Evolutionary conservation across 2,329 filamentous ascomycete genomes (phyloP).

Genomic region (Fusarium miscanthi): DNA sequence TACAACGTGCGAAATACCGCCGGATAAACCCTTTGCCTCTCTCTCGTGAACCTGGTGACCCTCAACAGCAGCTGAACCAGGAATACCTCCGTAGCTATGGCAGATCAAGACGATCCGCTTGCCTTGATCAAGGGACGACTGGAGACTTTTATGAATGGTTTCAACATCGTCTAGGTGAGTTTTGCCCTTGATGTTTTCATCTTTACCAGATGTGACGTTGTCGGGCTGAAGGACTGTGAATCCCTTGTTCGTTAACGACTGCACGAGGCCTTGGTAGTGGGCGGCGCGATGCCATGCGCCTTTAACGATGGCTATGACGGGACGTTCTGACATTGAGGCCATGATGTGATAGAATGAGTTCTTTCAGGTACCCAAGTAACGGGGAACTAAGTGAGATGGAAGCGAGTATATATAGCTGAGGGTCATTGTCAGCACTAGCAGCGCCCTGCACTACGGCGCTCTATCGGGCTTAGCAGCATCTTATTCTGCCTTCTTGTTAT

Average conservation of each 20-base stretch:
- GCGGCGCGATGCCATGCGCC: conserved; percentile 21
- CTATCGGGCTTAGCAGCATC: too few species aligned
- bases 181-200: background rate
- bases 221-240: conserved; percentile 2
- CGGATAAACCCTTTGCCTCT: conserved; percentile 34
- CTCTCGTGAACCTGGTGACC: conserved; percentile 45
- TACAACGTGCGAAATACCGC: conserved; percentile 46
- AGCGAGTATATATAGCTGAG: rapidly evolving
- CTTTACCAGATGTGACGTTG: background rate
- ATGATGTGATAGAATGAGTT: background rate
- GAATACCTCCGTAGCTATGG: conserved; percentile 48
- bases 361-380: too few species aligned
- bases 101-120: conserved; percentile 29
- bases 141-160: background rate
- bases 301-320: conserved; percentile 9
- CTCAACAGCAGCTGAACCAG: conserved; percentile 42
- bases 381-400: rapidly evolving
- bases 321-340: background rate
- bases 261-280: conserved; percentile 9
- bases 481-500: too few species aligned
- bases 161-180: conserved; percentile 12
- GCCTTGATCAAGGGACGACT: background rate
- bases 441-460: too few species aligned
- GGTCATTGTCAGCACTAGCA: background rate
- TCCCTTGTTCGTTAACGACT: background rate